Percentiles rank a stretch among this genome's conserved stretches.
Evolutionary conservation across 352 stramenopile species (phyloP).

Genomic region (Discostella stelligera): DNA sequence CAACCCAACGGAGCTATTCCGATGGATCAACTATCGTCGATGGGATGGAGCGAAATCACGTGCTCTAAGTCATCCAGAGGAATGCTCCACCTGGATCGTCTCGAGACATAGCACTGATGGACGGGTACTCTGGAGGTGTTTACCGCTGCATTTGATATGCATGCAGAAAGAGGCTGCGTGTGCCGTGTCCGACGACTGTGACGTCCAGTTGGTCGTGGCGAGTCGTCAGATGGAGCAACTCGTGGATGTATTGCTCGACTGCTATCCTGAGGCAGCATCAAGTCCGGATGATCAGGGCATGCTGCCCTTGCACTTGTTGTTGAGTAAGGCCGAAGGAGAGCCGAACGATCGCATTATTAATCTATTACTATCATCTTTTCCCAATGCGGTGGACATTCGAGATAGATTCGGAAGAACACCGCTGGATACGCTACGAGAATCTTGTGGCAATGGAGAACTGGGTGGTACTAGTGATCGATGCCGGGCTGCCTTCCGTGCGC

Average conservation of each 20-base stretch:
- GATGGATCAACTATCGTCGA: conserved; percentile 70
- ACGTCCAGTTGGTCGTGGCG: conserved; percentile 48
- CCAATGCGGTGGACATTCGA: conserved; percentile 52
- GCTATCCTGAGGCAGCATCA: conserved; percentile 63
- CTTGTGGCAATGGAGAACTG: conserved; percentile 11
- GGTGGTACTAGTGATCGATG: conserved; percentile 35
- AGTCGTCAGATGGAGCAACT: conserved; percentile 65
- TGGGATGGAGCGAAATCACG: conserved; percentile 67
- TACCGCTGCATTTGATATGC: conserved; percentile 76
- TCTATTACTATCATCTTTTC: conserved; percentile 57
- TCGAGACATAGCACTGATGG: conserved; percentile 57
- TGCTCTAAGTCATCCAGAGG: conserved; percentile 65
- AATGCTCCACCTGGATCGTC: conserved; percentile 78
- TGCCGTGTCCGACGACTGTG: conserved; percentile 27
- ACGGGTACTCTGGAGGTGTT: conserved; percentile 69
- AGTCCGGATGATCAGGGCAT: conserved; percentile 81
- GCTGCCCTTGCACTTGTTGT: conserved; percentile 69
- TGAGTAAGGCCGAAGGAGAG: conserved; percentile 52
- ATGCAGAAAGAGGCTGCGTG: conserved; percentile 58
- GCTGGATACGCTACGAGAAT: conserved; percentile 55
- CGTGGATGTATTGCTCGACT: conserved; percentile 67
- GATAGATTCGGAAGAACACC: conserved; percentile 63
- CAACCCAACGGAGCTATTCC: conserved; percentile 67
- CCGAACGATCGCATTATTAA: conserved; percentile 58
- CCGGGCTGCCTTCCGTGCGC: conserved; percentile 46